Base-by-base conservation (phyloP, 352 stramenopile genomes). In the Phytophthora boehmeriae region DNA sequence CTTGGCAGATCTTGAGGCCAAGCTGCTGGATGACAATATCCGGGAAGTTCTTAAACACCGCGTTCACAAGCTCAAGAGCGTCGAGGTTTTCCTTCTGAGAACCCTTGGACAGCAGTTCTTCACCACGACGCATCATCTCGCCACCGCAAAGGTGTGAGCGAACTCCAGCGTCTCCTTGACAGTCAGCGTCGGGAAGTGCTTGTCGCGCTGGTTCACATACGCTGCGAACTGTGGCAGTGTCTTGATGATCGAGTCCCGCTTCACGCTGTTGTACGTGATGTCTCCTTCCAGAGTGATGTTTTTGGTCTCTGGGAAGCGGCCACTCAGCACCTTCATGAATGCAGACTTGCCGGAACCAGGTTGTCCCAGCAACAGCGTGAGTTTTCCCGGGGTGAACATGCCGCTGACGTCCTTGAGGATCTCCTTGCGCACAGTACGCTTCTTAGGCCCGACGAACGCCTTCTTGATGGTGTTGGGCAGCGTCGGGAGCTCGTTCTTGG, bases 81-180 rank as follows among this genome's bases (percentile, higher is more conserved):
- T 56, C 35, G 8, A 22, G n/a, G 34, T 68, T 72, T 30, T 72
- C 63, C 1, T 68, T 43, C 6, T 27, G 34, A 79, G 71, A 30
- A 78, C 44, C 57, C 16, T 59, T 45, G 23, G 27, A 48, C 30
- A 70, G 30, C 30, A 66, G 23, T 30, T 61, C 43, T 8, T 60
- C 30, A 8, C 36, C 46, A 8, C 46, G 42, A 5, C 28, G 22
- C 9, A 25, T 34, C 11, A 71, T 38, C n/a, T 66, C 27, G 11
- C 60, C 46, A 5, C 46, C 45, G 45, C 36, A 65, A 58, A 35
- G 71, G 22, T 36, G 19, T 63, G 51, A 0, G 69, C 64, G 44
- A 72, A 75, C 34, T 75, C 27, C 2, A 75, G 49, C 41, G 68
- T 75, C 50, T 77, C 68, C 55, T 76, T 74, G 16, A 76, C 68